Conservation (phyloP, 176 grass and related monocot genomes). For the Metroxylon sagu region DNA sequence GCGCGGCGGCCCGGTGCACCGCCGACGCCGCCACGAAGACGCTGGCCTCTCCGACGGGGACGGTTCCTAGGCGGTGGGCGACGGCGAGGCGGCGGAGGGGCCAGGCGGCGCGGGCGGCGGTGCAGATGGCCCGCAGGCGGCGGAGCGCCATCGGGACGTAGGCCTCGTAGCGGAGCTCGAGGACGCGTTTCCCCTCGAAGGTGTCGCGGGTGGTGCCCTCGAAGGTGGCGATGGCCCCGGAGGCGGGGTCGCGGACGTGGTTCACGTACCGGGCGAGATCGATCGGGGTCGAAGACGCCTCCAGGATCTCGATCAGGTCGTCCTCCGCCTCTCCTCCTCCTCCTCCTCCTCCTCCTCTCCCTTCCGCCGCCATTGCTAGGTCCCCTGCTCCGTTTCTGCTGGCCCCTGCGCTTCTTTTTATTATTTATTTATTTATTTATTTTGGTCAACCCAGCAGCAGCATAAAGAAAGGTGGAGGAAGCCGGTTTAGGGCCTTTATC, state of each 20-base stretch:
- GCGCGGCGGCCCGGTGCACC: conserved; percentile 75
- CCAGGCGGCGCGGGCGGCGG: conserved; percentile 40
- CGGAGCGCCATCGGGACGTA: conserved; percentile 72
- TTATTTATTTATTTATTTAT: too few relatives aligned
- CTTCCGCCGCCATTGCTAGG: neutral
- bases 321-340: neutral
- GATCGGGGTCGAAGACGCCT: conserved; percentile 33
- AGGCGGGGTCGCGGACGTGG: conserved; percentile 70
- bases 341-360: neutral
- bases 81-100: conserved; percentile 54
- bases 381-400: too few relatives aligned
- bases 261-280: conserved; percentile 49
- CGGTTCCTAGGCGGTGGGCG: conserved; percentile 58
- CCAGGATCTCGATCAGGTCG: conserved; percentile 65
- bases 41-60: conserved; percentile 71
- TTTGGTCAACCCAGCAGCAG: too few relatives aligned
- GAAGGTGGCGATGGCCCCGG: conserved; percentile 91
- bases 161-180: conserved; percentile 91
- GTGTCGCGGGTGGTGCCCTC: conserved; percentile 78
- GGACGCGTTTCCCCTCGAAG: conserved; percentile 68
- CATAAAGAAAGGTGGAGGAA: too few relatives aligned
- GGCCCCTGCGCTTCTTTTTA: too few relatives aligned
- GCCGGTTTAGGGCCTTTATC: too few relatives aligned
- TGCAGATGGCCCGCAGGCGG: conserved; percentile 38
- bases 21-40: conserved; percentile 80